Conservation (phyloP, 495 filamentous ascomycete species). For the Bryoglossum gracile region DNA sequence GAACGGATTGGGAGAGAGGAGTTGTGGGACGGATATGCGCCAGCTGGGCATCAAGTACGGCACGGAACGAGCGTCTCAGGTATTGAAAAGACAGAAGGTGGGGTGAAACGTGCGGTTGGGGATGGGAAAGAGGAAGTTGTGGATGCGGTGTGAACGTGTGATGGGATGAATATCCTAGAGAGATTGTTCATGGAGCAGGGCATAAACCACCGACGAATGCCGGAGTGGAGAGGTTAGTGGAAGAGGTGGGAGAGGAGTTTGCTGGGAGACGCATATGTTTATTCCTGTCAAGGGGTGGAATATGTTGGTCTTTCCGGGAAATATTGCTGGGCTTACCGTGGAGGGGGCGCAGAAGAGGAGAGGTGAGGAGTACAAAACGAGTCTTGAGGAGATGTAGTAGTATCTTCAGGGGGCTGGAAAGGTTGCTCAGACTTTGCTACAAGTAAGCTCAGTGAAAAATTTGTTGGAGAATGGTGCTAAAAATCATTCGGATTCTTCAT, state of each 20-base stretch:
- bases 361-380: neutral
- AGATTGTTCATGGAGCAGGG: neutral
- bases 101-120: neutral
- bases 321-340: neutral
- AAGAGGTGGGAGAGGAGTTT: neutral
- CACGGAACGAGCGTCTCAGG: neutral
- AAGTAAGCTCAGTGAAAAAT: neutral
- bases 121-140: neutral
- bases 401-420: neutral
- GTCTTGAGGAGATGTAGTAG: neutral
- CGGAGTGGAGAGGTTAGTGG: too few species aligned
- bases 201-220: neutral
- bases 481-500: neutral
- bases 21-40: neutral
- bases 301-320: neutral
- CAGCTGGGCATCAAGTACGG: neutral
- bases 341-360: neutral
- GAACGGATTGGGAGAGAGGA: neutral
- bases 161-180: neutral
- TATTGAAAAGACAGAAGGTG: neutral
- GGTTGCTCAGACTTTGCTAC: neutral
- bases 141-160: neutral
- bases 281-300: neutral
- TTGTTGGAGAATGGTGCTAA: neutral
- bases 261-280: neutral